These are phyloP conservation scores for Neurospora sp. DNA, from an alignment of 495 filamentous ascomycete genomes.

Conservation along the genomic window DNA sequence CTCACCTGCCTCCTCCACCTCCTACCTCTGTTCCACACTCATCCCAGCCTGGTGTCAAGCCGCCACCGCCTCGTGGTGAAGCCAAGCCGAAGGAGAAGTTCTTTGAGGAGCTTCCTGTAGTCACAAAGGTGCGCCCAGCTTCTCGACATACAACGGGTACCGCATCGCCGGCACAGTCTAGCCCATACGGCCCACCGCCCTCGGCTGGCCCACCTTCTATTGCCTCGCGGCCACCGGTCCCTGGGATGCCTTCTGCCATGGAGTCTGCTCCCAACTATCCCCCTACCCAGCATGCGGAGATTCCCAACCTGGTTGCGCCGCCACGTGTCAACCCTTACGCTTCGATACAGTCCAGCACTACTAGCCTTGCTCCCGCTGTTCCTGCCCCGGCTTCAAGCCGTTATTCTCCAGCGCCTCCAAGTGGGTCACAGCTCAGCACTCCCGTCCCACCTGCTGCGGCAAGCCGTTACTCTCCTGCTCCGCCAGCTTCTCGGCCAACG, in stretches of 20 bases:
- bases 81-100: constrained; percentile 48
- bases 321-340: constrained; percentile 58
- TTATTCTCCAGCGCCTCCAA: constrained; percentile 53
- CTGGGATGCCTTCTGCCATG: constrained; percentile 13
- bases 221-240: constrained; percentile 5
- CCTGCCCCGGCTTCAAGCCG: constrained; percentile 31
- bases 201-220: constrained; percentile 22
- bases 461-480: constrained; percentile 46
- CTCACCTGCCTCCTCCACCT: constrained; percentile 27
- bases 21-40: constrained; percentile 23
- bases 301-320: constrained; percentile 38
- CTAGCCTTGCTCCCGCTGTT: constrained; percentile 30
- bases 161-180: constrained; percentile 29
- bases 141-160: constrained; percentile 29
- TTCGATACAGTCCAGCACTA: constrained; percentile 30
- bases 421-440: constrained; percentile 25
- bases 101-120: constrained; percentile 79
- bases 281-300: constrained; percentile 16
- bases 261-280: background rate
- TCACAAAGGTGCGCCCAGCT: constrained; percentile 45
- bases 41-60: constrained; percentile 18
- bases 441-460: constrained; percentile 29
- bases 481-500: constrained; percentile 27
- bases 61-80: constrained; percentile 16
- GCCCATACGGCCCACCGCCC: constrained; percentile 21